Conservation (phyloP, 768 basidiomycete species). For the Mycena sanguinolenta region DNA sequence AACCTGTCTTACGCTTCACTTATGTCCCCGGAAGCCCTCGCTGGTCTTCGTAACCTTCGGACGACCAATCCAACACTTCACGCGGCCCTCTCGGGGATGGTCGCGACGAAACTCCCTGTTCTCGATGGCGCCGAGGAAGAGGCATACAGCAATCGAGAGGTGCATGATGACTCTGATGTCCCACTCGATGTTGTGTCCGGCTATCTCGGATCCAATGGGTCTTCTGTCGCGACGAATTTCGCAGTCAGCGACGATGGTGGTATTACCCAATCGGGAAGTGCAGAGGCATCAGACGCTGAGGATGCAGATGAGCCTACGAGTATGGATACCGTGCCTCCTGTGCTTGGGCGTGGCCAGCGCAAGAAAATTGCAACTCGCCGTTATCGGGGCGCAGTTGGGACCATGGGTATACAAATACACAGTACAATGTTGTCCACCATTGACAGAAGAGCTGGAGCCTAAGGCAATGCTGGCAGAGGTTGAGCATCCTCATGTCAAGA, state of each 20-base stretch:
- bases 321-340: not conserved
- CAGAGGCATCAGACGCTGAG: slow-evolving; percentile 10
- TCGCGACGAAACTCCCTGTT: no score
- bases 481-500: no score
- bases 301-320: no score
- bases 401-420: no score
- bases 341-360: slow-evolving; percentile 17
- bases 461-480: no score
- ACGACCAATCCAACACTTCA: slow-evolving; percentile 1
- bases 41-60: slow-evolving; percentile 9
- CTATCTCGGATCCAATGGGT: not conserved
- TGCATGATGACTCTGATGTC: slow-evolving; percentile 28
- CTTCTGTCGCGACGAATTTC: not conserved
- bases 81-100: not conserved
- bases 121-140: not conserved
- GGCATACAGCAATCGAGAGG: not conserved
- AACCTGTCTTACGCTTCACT: slow-evolving; percentile 18
- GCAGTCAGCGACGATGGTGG: slow-evolving; percentile 10
- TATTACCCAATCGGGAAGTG: slow-evolving; percentile 15
- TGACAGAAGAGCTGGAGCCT: no score
- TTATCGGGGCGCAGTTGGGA: slow-evolving; percentile 17
- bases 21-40: slow-evolving; percentile 4
- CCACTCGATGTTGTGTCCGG: slow-evolving; percentile 20
- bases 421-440: no score
- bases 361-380: not conserved